Evolutionary conservation across 1,139 yeast species (phyloP).

Genomic region (Candida albicans): DNA sequence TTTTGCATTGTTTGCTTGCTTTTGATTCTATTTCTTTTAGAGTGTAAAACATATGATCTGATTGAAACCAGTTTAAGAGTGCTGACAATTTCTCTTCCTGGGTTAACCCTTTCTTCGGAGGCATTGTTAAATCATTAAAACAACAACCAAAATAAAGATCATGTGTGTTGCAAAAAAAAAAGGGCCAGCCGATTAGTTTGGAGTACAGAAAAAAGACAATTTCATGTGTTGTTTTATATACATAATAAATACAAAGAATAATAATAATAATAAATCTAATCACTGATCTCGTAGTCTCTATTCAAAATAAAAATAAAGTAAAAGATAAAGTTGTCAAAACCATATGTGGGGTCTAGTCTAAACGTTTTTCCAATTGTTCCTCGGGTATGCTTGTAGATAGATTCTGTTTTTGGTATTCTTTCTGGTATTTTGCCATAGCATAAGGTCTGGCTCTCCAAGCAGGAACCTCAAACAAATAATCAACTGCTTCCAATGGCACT

Average conservation of each 20-base stretch:
- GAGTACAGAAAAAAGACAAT: too few relatives aligned
- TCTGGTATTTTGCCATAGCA: conserved; percentile 21
- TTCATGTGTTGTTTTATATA: too few relatives aligned
- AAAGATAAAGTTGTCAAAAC: background rate
- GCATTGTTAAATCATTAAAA: conserved; percentile 6
- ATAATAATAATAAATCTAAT: too few relatives aligned
- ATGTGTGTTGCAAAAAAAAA: conserved; percentile 6
- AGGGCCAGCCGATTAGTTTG: background rate
- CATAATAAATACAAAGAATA: too few relatives aligned
- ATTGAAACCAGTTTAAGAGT: conserved; percentile 42
- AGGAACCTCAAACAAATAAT: conserved; percentile 38
- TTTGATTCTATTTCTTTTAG: conserved; percentile 51
- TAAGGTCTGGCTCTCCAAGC: conserved; percentile 30
- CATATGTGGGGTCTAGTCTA: too few relatives aligned
- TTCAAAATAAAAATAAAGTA: background rate
- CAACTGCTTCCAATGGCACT: conserved; percentile 45
- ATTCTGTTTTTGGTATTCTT: conserved; percentile 15
- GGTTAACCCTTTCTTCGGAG: conserved; percentile 31
- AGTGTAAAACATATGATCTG: conserved; percentile 40
- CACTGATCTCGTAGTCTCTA: too few relatives aligned
- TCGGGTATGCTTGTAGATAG: too few relatives aligned
- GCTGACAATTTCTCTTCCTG: conserved; percentile 41
- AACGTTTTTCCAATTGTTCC: background rate
- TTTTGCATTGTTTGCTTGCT: conserved; percentile 46
- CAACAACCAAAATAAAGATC: too few relatives aligned